Evolutionary conservation across 257 asterid species (phyloP).

Genomic region (Phtheirospermum japonicum): DNA sequence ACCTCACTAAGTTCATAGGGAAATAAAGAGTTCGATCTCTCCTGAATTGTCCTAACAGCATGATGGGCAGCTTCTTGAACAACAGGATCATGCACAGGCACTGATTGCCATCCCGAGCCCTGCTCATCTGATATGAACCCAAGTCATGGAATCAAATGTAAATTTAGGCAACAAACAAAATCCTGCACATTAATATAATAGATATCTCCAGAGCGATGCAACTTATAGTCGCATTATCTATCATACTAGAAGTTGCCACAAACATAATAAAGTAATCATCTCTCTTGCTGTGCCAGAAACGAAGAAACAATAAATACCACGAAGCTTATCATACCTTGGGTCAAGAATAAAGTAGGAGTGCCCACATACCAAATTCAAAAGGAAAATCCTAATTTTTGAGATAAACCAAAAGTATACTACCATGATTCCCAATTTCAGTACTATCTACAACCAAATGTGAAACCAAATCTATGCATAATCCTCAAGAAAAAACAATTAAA

Average conservation of each 20-base stretch:
- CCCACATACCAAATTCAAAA: no score
- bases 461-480: no score
- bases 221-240: not conserved
- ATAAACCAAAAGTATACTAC: no score
- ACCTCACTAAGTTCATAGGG: conserved; percentile 74
- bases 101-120: conserved; percentile 60
- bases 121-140: conserved; percentile 41
- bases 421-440: no score
- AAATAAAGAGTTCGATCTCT: conserved; percentile 72
- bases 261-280: conserved; percentile 5
- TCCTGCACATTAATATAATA: not conserved
- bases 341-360: no score
- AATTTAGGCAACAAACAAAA: not conserved
- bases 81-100: conserved; percentile 74
- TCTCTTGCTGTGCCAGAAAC: no score
- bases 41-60: conserved; percentile 69
- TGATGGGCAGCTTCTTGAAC: conserved; percentile 84
- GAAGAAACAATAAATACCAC: no score
- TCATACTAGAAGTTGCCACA: not conserved
- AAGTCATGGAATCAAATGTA: conserved; percentile 2
- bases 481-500: not conserved
- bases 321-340: no score
- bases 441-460: no score
- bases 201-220: not conserved
- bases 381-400: no score